Evolutionary conservation across 768 basidiomycete genomes (phyloP).

Genomic region (Sporobolomyces pararoseus): DNA sequence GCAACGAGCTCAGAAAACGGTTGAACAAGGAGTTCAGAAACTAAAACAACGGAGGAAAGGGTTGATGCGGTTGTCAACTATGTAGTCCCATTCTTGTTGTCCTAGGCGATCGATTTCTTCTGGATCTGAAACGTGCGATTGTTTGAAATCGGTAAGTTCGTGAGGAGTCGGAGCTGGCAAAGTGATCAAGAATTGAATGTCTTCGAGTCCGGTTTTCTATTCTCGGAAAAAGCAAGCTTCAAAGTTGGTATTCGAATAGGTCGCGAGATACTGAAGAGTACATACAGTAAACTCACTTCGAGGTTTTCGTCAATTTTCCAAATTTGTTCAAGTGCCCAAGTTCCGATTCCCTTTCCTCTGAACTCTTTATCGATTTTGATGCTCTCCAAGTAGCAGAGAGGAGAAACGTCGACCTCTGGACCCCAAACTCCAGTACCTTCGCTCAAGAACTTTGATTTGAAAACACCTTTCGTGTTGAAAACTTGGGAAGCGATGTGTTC

Average conservation of each 20-base stretch:
- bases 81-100: neutral
- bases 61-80: neutral
- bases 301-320: neutral
- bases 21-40: neutral
- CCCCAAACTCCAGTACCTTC: conserved; percentile 1
- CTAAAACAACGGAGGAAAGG: neutral
- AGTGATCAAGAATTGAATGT: neutral
- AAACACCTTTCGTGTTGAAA: neutral
- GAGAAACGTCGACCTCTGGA: neutral
- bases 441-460: neutral
- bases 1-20: neutral
- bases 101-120: neutral
- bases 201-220: neutral
- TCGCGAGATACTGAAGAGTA: neutral
- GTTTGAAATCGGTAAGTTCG: neutral
- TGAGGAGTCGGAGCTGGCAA: neutral
- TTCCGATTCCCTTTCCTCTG: neutral
- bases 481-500: neutral
- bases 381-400: neutral
- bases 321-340: neutral
- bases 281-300: neutral
- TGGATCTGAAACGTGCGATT: neutral
- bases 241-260: too few relatives aligned
- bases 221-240: too few relatives aligned
- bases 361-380: neutral